Conservation (phyloP, 1,139 yeast genomes). For the Geotrichum candidum region DNA sequence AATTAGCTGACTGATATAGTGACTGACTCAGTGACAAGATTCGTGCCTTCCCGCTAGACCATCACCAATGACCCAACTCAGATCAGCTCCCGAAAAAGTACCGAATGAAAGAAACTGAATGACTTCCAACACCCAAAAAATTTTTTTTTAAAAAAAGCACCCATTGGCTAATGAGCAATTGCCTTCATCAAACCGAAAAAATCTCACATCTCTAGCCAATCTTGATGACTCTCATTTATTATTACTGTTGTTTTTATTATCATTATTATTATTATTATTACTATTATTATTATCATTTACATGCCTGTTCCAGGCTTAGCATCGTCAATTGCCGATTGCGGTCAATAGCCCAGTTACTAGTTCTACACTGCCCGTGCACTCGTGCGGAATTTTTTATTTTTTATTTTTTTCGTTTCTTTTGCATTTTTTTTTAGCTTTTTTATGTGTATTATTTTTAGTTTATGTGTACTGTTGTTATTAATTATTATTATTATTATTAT, state of each 20-base stretch:
- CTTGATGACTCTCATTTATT: neutral
- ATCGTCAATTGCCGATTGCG: too few relatives aligned
- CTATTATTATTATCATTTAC: neutral
- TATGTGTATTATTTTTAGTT: too few relatives aligned
- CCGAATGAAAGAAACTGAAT: neutral
- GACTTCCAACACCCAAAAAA: neutral
- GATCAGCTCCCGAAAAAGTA: neutral
- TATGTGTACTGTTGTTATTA: too few relatives aligned
- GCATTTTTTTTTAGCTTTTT: too few relatives aligned
- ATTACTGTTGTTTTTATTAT: too few relatives aligned
- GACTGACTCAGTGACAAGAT: too few relatives aligned
- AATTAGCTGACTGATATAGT: neutral
- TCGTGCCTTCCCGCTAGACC: neutral
- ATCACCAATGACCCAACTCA: neutral
- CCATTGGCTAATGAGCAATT: neutral
- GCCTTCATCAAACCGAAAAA: neutral
- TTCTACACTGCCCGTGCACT: too few relatives aligned
- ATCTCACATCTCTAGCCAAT: neutral
- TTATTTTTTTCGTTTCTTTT: too few relatives aligned
- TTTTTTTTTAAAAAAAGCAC: neutral
- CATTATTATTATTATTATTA: too few relatives aligned
- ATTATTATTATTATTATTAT: too few relatives aligned
- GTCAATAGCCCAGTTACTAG: too few relatives aligned
- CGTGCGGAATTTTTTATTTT: too few relatives aligned
- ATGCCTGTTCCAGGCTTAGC: neutral